Conservation (phyloP, 371 early-diverging fungal species). For the Lichtheimia corymbifera region DNA sequence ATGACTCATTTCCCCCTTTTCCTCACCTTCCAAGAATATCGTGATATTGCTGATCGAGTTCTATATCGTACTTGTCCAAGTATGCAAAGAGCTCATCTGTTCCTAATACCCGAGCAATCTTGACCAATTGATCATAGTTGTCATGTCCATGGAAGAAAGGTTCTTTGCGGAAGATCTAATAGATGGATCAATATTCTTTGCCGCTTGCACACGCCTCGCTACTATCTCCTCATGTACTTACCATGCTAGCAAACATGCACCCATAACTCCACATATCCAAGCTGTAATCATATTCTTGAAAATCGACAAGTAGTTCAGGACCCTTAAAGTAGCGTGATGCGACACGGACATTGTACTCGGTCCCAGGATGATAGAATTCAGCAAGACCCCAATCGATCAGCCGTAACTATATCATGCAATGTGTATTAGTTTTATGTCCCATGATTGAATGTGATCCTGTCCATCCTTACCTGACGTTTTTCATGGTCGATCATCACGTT, state of each 20-base stretch:
- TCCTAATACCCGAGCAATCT: constrained; percentile 97
- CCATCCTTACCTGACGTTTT: constrained; percentile 69
- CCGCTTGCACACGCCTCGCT: not conserved
- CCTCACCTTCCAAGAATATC: constrained; percentile 13
- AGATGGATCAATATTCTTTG: not conserved
- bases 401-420: constrained; percentile 61
- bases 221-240: constrained; percentile 19
- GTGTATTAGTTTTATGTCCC: no score
- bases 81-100: constrained; percentile 91
- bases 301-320: constrained; percentile 98
- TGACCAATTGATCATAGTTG: constrained; percentile 98
- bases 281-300: constrained; percentile 98
- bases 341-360: constrained; percentile 98
- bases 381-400: constrained; percentile 99
- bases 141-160: constrained; percentile 99
- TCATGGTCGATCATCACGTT: constrained; percentile 99
- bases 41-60: constrained; percentile 62
- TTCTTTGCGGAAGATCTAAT: constrained; percentile 83
- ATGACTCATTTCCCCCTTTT: not conserved
- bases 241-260: constrained; percentile 99
- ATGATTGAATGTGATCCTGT: no score
- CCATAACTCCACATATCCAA: constrained; percentile 99
- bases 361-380: constrained; percentile 98
- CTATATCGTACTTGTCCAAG: constrained; percentile 94
- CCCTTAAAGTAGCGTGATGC: constrained; percentile 99